A percentile compares a stretch with the other conserved stretches of the same genome.
Conservation (phyloP, 805 yeast genomes). For the Cephaloascus albidus region DNA sequence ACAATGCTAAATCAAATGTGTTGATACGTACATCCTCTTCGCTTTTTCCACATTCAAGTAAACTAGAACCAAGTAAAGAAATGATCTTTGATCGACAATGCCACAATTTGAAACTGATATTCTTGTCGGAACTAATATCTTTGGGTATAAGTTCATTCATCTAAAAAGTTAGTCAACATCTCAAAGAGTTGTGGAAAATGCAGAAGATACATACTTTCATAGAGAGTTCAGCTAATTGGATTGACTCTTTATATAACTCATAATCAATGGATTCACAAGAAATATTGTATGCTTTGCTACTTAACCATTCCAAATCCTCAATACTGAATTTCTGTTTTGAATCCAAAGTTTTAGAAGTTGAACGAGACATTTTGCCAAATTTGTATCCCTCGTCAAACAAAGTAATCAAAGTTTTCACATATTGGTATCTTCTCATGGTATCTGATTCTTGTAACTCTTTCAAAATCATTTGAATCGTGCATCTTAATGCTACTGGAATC, state of each 20-base stretch:
- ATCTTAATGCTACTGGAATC: conserved; percentile 15
- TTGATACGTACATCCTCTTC: conserved; percentile 1
- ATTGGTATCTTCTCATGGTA: conserved; percentile 1
- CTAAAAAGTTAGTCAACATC: too few relatives aligned
- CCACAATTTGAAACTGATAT: conserved; percentile 8
- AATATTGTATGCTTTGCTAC: conserved; percentile 21
- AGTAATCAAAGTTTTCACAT: conserved; percentile 5
- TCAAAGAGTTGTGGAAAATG: conserved; percentile 9
- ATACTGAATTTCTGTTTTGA: conserved; percentile 4
- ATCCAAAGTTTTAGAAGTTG: too few relatives aligned
- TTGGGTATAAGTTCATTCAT: conserved; percentile 11
- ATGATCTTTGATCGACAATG: conserved; percentile 7
- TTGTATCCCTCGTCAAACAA: conserved; percentile 6
- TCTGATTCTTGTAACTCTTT: conserved; percentile 10
- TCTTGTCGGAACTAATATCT: conserved; percentile 13
- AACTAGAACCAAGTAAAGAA: conserved; percentile 7
- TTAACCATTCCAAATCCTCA: conserved; percentile 31
- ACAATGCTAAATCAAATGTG: too few relatives aligned
- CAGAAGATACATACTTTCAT: conserved; percentile 8
- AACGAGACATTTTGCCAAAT: conserved; percentile 5
- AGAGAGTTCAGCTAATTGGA: conserved; percentile 10
- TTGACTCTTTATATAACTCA: conserved; percentile 6
- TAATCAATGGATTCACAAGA: conserved; percentile 12
- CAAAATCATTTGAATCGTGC: conserved; percentile 18
- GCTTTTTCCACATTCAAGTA: neutral